Evolutionary conservation across 73 alveolate genomes (phyloP).

Genomic region (Blepharisma stoltei): DNA sequence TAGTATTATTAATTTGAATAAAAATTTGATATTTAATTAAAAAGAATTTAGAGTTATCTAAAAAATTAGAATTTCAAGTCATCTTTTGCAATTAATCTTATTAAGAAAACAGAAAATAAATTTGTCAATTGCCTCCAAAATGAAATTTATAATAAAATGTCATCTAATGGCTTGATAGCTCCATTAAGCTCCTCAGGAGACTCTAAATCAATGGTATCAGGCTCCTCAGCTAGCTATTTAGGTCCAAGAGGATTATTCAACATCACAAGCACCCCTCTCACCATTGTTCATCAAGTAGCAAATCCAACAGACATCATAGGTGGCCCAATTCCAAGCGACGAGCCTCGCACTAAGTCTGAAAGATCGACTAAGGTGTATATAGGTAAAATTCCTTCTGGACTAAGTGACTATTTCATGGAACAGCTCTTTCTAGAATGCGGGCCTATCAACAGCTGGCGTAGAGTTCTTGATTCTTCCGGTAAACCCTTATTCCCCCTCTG

Average conservation of each 20-base stretch:
- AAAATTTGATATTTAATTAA: too few relatives aligned
- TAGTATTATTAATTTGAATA: too few relatives aligned
- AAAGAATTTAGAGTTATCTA: too few relatives aligned
- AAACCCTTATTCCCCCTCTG: too few relatives aligned
- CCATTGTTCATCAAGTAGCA: conserved; percentile 23
- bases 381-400: conserved; percentile 30
- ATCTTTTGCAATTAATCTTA: too few relatives aligned
- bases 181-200: too few relatives aligned
- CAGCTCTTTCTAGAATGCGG: conserved; percentile 35
- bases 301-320: conserved; percentile 26
- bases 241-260: conserved; percentile 31
- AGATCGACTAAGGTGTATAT: conserved; percentile 33
- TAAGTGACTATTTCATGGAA: conserved; percentile 33
- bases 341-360: conserved; percentile 34
- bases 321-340: conserved; percentile 22
- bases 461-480: conserved; percentile 28
- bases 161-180: too few relatives aligned
- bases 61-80: too few relatives aligned
- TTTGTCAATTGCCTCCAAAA: too few relatives aligned
- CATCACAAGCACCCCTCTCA: conserved; percentile 27
- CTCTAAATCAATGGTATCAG: too few relatives aligned
- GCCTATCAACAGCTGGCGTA: conserved; percentile 3
- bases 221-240: not conserved
- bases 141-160: too few relatives aligned
- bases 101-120: too few relatives aligned